Base-by-base conservation (phyloP, 345 rosid genomes). In the Ceriops decandra region DNA sequence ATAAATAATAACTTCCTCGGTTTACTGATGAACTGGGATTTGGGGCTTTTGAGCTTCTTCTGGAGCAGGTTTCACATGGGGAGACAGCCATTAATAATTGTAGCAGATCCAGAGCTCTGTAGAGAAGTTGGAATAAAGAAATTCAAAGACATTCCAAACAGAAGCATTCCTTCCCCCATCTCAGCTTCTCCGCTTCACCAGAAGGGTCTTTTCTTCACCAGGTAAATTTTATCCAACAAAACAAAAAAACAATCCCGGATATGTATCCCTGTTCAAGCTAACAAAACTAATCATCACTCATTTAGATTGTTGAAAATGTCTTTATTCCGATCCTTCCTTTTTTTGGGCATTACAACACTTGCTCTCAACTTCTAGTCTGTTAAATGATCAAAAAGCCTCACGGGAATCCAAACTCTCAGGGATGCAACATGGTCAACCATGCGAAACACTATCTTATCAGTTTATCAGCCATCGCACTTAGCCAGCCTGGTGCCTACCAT, bases 121-220 rank as follows among this genome's bases (percentile, higher is more conserved):
- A 88, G 77, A 83, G 92, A 89, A 86, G 95, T 88, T 70, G 97
- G 96, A 20, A 91, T 91, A 24, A 93, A 82, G 81, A 93, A 93
- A 73, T 93, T 93, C 77, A 91, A 93, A 74, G 86, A 86, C 74
- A 69, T 89, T 49, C 83, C 90, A 30, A 93, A 91, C 70, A 84
- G 96, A 79, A 93, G 98, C 85, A 85, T 93, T 52, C 98, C 96
- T 11, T 91, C 97, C 71, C 97, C 97, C 51, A 93, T 93, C 64
- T 77, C 96, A 57, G 87, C 96, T 62, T 93, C 96, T 67, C 97
- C 98, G 31, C 95, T 91, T 81, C 97, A 91, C 72, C 93, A 89
- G 68, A 89, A 91, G 74, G 97, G 98, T 6, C 96, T 89, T 84
- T 93, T 93, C 85, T 93, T 93, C 87, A 91, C 95, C 62, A 89